phyloP scores from a whole-genome alignment of 495 filamentous ascomycete species.

The Paragyromitra xinjiangensis region DNA sequence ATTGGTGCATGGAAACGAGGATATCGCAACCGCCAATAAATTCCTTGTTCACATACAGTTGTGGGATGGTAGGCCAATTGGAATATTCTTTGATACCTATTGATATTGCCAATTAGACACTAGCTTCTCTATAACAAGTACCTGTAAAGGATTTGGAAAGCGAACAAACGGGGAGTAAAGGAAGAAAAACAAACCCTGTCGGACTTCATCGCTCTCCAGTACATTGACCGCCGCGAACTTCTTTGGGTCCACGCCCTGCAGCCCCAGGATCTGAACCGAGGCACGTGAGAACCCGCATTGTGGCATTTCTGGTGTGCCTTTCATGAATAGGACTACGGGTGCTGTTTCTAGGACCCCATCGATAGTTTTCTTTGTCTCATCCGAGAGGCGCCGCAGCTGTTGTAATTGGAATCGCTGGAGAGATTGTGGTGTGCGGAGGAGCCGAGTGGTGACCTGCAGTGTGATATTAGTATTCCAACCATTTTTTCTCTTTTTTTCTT shows the following conservation, averaged over 20 bases:
- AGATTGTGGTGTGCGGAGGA: conserved; percentile 39
- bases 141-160: neutral
- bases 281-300: conserved; percentile 98
- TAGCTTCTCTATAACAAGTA: neutral
- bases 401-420: conserved; percentile 40
- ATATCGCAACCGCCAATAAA: conserved; percentile 98
- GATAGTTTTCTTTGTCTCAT: conserved; percentile 78
- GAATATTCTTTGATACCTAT: conserved; percentile 97
- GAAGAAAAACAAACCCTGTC: conserved; percentile 72
- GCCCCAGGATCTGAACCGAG: conserved; percentile 89
- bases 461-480: conserved; percentile 12
- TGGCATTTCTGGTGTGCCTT: conserved; percentile 95
- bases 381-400: conserved; percentile 74
- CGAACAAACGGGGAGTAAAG: neutral
- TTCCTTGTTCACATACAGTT: conserved; percentile 92
- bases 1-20: conserved; percentile 95
- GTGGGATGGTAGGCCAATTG: conserved; percentile 98
- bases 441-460: conserved; percentile 19
- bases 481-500: neutral
- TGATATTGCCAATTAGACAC: conserved; percentile 22
- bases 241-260: conserved; percentile 94
- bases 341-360: conserved; percentile 84
- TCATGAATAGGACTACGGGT: conserved; percentile 98
- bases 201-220: conserved; percentile 84
- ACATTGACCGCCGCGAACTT: conserved; percentile 99